Percentiles rank a stretch among this genome's conserved stretches.
phyloP scores from a whole-genome alignment of 1,284 basidiomycete genomes.

The Ustilago loliicola region DNA sequence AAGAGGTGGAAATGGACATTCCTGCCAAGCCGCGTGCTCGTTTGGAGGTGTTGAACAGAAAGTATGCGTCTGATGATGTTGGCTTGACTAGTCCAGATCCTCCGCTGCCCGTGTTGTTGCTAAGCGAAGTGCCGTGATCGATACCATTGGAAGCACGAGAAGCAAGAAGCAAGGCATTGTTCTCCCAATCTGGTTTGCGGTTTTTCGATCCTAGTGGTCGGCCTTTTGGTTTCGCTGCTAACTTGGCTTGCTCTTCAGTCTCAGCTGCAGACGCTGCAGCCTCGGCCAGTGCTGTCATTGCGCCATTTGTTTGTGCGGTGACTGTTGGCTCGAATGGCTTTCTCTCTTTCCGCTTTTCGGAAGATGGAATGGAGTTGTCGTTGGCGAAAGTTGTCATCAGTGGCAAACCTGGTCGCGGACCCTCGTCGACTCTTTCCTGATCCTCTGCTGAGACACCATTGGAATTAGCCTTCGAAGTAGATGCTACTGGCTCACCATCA shows the following conservation, averaged over 20 bases:
- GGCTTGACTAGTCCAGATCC: slow-evolving; percentile 41
- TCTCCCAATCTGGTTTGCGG: slow-evolving; percentile 44
- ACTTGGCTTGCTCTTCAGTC: slow-evolving; percentile 21
- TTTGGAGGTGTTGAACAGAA: slow-evolving; percentile 54
- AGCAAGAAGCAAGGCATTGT: slow-evolving; percentile 31
- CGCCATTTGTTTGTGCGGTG: slow-evolving; percentile 17
- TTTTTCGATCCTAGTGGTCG: slow-evolving; percentile 43
- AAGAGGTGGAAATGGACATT: slow-evolving; percentile 32
- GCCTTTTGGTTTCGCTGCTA: slow-evolving; percentile 30
- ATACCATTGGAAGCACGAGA: slow-evolving; percentile 18
- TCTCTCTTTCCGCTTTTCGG: slow-evolving; percentile 50
- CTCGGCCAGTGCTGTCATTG: slow-evolving; percentile 34
- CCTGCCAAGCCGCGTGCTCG: slow-evolving; percentile 37
- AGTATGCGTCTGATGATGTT: slow-evolving; percentile 52
- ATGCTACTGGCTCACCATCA: slow-evolving; percentile 17
- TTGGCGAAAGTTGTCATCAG: neutral
- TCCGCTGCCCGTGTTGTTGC: neutral
- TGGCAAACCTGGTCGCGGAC: slow-evolving; percentile 29
- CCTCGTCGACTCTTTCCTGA: slow-evolving; percentile 20
- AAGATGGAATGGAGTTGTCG: slow-evolving; percentile 15
- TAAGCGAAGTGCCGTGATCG: slow-evolving; percentile 22
- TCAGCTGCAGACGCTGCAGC: slow-evolving; percentile 33
- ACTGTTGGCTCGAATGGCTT: slow-evolving; percentile 37
- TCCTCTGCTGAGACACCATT: slow-evolving; percentile 3
- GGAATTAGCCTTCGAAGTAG: slow-evolving; percentile 4